These are phyloP conservation scores for Fusarium mangiferae DNA, from an alignment of 2,329 filamentous ascomycete species.

Conservation along the genomic window DNA sequence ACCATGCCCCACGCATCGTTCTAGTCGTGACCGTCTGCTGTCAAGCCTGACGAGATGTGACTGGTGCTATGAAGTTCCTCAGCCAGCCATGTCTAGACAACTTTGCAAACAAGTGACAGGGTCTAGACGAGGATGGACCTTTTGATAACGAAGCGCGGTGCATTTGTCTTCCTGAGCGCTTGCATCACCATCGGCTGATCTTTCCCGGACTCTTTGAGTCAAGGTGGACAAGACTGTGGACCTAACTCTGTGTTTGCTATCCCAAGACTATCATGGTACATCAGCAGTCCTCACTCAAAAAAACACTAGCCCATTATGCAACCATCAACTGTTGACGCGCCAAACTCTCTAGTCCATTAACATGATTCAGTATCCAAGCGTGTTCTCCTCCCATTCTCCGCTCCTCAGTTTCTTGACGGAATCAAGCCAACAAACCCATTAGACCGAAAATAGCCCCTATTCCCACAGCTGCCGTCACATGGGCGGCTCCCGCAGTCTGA, in stretches of 20 bases:
- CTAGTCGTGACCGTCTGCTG: neutral
- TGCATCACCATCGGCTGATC: neutral
- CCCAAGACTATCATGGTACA: conserved; percentile 7
- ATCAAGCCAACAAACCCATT: conserved; percentile 39
- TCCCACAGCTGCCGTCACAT: conserved; percentile 35
- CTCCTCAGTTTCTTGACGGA: neutral
- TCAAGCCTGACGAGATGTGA: neutral
- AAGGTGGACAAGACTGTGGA: neutral
- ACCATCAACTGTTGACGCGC: conserved; percentile 14
- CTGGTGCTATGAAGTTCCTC: neutral
- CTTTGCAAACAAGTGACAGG: neutral
- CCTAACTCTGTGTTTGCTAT: conserved; percentile 25
- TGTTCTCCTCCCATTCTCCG: neutral
- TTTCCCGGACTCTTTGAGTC: neutral
- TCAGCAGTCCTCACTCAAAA: conserved; percentile 11
- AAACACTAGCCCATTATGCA: conserved; percentile 31
- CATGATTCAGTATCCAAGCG: conserved; percentile 17
- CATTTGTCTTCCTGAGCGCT: conserved; percentile 2
- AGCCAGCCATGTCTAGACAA: neutral
- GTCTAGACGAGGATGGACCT: conserved; percentile 5
- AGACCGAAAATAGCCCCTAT: conserved; percentile 40
- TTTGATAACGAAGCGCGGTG: neutral
- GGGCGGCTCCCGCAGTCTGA: conserved; percentile 38
- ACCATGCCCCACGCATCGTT: conserved; percentile 14
- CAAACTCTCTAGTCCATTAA: conserved; percentile 10